These are phyloP conservation scores for Nadsonia starkeyi-henricii DNA, from an alignment of 1,139 yeast species.

Conservation along the genomic window DNA sequence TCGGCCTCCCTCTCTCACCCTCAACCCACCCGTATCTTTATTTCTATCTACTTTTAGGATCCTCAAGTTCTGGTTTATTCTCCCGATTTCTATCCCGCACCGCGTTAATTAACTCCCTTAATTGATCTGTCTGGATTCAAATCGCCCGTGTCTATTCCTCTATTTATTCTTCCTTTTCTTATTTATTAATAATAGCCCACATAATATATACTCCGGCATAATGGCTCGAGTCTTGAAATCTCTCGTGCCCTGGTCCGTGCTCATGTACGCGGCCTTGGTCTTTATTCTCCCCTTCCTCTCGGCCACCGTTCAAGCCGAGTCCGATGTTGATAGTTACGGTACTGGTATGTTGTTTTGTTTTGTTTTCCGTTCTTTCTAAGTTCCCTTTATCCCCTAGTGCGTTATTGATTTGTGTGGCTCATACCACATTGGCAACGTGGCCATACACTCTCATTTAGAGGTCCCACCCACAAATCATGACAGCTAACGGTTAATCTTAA, in stretches of 20 bases:
- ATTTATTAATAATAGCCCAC: not conserved
- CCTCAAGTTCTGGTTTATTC: no score
- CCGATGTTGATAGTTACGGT: constrained; percentile 42
- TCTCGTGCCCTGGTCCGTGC: constrained; percentile 34
- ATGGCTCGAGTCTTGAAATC: constrained; percentile 2
- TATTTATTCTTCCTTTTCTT: no score
- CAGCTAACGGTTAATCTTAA: no score
- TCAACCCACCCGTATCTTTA: not conserved
- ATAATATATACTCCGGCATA: not conserved
- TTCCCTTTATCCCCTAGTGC: no score
- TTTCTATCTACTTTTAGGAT: no score
- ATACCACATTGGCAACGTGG: constrained; percentile 61
- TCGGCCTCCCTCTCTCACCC: not conserved
- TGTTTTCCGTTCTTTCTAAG: no score
- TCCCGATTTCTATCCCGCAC: no score
- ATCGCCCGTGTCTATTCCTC: no score
- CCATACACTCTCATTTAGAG: constrained; percentile 39
- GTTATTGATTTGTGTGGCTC: no score
- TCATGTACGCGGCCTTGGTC: constrained; percentile 42
- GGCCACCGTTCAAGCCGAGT: constrained; percentile 31
- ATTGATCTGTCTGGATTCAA: no score
- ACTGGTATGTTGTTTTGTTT: constrained; percentile 32
- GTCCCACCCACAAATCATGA: no score
- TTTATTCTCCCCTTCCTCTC: constrained; percentile 46
- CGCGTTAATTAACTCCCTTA: no score